Evolutionary conservation across 345 rosid species (phyloP).

Genomic region (Syzygium aqueum): DNA sequence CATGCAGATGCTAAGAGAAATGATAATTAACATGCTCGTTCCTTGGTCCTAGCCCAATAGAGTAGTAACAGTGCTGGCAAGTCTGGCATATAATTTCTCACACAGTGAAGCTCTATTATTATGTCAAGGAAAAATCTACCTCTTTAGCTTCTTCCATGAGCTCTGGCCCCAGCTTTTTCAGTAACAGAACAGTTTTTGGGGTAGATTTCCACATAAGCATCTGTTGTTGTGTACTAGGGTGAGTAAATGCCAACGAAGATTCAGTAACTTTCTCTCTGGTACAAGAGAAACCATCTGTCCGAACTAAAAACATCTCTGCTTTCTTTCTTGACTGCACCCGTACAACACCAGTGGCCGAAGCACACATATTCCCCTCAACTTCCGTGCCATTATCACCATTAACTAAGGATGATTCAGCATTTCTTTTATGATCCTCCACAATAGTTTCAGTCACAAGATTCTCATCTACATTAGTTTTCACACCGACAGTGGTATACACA

Average conservation of each 20-base stretch:
- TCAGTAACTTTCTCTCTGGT: slow-evolving; percentile 91
- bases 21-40: background rate
- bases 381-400: slow-evolving; percentile 49
- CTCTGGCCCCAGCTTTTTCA: slow-evolving; percentile 87
- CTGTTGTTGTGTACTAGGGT: slow-evolving; percentile 98
- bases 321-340: slow-evolving; percentile 92
- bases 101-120: background rate
- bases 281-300: slow-evolving; percentile 98
- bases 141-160: slow-evolving; percentile 96
- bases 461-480: slow-evolving; percentile 13
- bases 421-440: slow-evolving; percentile 18
- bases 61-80: background rate
- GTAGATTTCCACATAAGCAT: slow-evolving; percentile 98
- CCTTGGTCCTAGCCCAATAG: background rate
- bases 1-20: background rate
- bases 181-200: slow-evolving; percentile 77
- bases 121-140: slow-evolving; percentile 27
- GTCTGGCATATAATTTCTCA: background rate
- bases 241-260: slow-evolving; percentile 91
- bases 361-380: slow-evolving; percentile 87
- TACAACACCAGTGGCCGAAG: slow-evolving; percentile 96
- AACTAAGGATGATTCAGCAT: slow-evolving; percentile 22
- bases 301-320: slow-evolving; percentile 96
- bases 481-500: slow-evolving; percentile 18
- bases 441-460: slow-evolving; percentile 12